A percentile compares a stretch with the other conserved stretches of the same genome.
phyloP scores from a whole-genome alignment of 164 flowering plant genomes.

The Chimonanthus salicifolius region DNA sequence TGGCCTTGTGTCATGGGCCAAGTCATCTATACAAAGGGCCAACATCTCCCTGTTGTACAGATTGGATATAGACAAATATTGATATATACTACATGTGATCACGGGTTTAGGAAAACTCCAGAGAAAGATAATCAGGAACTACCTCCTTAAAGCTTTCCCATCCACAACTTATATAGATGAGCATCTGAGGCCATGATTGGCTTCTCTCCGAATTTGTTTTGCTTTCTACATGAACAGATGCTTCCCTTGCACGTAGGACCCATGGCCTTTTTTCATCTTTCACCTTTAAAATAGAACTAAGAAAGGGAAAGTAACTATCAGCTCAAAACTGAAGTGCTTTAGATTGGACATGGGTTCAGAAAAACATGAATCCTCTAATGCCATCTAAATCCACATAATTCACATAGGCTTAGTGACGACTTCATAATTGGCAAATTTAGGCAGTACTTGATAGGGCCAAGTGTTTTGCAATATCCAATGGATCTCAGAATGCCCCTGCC shows the following conservation, averaged over 20 bases:
- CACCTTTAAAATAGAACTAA: slow-evolving; percentile 31
- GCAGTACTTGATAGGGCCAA: not conserved
- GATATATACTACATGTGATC: not conserved
- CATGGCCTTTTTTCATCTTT: slow-evolving; percentile 94
- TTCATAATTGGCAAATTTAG: too few relatives aligned
- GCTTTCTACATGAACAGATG: slow-evolving; percentile 48
- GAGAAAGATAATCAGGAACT: slow-evolving; percentile 7
- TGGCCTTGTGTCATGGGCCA: not conserved
- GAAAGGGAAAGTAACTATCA: not conserved
- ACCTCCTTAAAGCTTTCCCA: slow-evolving; percentile 99
- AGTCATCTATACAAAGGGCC: not conserved
- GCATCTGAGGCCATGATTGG: slow-evolving; percentile 58
- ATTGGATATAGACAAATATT: not conserved
- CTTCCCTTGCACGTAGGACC: slow-evolving; percentile 78
- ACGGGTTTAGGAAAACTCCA: not conserved
- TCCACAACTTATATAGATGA: slow-evolving; percentile 93
- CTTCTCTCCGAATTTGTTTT: slow-evolving; percentile 32
- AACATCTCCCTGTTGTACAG: not conserved
- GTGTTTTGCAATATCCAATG: not conserved
- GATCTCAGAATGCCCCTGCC: not conserved
- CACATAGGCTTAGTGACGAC: not conserved
- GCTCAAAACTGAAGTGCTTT: not conserved
- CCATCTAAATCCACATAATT: not conserved
- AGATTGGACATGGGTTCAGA: not conserved
- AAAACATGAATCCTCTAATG: not conserved